Evolutionary conservation across 2,329 filamentous ascomycete species (phyloP), one percentile per base, ranked within the genome.

Genomic region (Akanthomyces dipterigenus): DNA sequence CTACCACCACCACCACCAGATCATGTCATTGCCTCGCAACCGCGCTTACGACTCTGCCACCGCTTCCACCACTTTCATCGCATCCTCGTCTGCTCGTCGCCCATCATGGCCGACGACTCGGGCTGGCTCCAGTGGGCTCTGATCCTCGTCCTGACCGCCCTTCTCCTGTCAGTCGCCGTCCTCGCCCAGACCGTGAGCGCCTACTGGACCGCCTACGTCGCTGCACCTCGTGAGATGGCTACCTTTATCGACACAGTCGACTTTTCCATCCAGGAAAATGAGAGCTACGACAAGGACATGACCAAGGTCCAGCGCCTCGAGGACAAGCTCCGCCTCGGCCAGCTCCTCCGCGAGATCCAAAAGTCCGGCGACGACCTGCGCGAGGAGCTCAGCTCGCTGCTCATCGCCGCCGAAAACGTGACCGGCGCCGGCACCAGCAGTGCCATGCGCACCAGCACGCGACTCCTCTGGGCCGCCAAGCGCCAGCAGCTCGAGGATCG

Each of bases 221-320:
- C 77, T 40, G 85, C 85, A 31, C 84, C 85, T 31, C 76, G 75
- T 64, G 84, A 88, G 71, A 77, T 87, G 60, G 73, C 73, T 62
- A 78, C 78, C 62, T 84, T 87, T 67, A 71, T 86, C 67, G 84
- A 87, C 68, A 78, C 81, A 18, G 78, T 85, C 67, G 84, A 87
- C 70, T 84, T 80, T 67, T 89, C 83, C 43, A 77, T 86, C 54
- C 76, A 81, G 66, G 85, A 88, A 70, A 87, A 87, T 67, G 85
- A 87, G 71, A 82, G 78, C 67, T 87, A 87, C 69, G 82, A 87
- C 70, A 76, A 78, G 66, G 83, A 88, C 67, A 77, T 87, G 53
- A 75, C 79, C 60, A 81, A 80, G 63, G 78, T 87, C 43, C 78
- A 77, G 68, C 80, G 81, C 45, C 76, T 87, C 34, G 84, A 87